phyloP scores from a whole-genome alignment of 164 flowering plant genomes.

The Macadamia integrifolia region DNA sequence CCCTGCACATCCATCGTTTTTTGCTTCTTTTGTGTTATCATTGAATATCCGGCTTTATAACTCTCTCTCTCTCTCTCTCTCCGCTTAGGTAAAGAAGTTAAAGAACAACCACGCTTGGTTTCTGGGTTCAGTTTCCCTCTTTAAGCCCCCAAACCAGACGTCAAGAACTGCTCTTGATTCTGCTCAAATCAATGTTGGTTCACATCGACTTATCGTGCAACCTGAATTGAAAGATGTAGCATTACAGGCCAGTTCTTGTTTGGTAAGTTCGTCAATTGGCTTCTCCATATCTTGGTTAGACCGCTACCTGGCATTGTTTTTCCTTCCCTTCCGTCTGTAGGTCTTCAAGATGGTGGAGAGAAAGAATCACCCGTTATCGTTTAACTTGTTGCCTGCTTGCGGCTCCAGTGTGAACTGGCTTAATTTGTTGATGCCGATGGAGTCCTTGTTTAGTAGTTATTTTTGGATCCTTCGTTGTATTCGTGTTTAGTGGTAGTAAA shows the following conservation, averaged over 20 bases:
- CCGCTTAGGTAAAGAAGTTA: slow-evolving; percentile 54
- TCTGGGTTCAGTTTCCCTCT: slow-evolving; percentile 45
- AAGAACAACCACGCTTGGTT: slow-evolving; percentile 69
- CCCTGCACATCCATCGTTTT: too few species aligned
- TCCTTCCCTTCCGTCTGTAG: too few species aligned
- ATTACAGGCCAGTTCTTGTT: slow-evolving; percentile 44
- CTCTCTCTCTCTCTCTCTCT: background rate
- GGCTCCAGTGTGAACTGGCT: background rate
- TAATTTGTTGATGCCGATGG: background rate
- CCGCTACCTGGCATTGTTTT: too few species aligned
- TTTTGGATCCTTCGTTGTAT: too few species aligned
- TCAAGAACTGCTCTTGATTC: slow-evolving; percentile 73
- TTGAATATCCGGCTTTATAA: background rate
- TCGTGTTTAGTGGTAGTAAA: too few species aligned
- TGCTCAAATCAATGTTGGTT: slow-evolving; percentile 38
- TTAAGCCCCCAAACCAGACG: slow-evolving; percentile 55
- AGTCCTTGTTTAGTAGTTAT: too few species aligned
- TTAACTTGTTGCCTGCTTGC: background rate
- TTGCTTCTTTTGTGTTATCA: background rate
- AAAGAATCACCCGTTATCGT: background rate
- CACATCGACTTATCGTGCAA: slow-evolving; percentile 39
- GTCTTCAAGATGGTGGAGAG: too few species aligned
- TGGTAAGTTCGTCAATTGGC: slow-evolving; percentile 36
- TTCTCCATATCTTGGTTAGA: too few species aligned
- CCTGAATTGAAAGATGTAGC: slow-evolving; percentile 66